Conservation (phyloP, 441 rosid genomes). For the Erysimum cheiri region DNA sequence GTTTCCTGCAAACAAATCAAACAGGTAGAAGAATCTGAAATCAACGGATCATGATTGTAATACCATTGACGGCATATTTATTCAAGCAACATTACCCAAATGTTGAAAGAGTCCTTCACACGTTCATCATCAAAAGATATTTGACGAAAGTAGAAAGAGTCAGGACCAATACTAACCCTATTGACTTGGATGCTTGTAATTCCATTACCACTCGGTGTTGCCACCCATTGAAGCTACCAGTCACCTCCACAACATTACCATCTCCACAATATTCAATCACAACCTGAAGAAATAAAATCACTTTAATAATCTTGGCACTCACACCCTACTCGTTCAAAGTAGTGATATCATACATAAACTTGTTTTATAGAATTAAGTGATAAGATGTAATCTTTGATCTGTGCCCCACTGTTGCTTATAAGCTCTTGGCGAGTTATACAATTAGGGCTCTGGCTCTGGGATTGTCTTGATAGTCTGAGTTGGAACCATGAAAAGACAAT, state of each 20-base stretch:
- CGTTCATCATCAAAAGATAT: conserved; percentile 2
- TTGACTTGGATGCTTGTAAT: conserved; percentile 56
- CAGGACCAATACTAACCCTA: conserved; percentile 42
- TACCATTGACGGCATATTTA: conserved; percentile 20
- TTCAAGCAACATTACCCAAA: conserved; percentile 3
- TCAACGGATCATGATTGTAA: neutral
- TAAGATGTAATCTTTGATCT: neutral
- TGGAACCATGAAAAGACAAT: conserved; percentile 2
- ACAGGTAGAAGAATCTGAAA: neutral
- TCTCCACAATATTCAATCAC: conserved; percentile 72
- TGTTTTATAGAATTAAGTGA: conserved; percentile 10
- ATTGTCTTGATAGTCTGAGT: neutral
- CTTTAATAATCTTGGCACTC: conserved; percentile 14
- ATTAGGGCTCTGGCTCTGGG: neutral
- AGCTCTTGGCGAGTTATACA: neutral
- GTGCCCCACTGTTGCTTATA: conserved; percentile 3
- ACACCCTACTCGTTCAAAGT: neutral
- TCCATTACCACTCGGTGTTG: conserved; percentile 79
- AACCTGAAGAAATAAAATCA: conserved; percentile 54
- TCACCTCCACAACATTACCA: conserved; percentile 84
- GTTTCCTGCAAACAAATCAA: conserved; percentile 53
- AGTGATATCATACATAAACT: neutral
- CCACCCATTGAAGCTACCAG: conserved; percentile 98
- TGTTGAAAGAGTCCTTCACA: conserved; percentile 11
- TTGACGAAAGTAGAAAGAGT: neutral